phyloP scores from a whole-genome alignment of 192 early-diverging fungal species.

The Backusella tarrabulga region DNA sequence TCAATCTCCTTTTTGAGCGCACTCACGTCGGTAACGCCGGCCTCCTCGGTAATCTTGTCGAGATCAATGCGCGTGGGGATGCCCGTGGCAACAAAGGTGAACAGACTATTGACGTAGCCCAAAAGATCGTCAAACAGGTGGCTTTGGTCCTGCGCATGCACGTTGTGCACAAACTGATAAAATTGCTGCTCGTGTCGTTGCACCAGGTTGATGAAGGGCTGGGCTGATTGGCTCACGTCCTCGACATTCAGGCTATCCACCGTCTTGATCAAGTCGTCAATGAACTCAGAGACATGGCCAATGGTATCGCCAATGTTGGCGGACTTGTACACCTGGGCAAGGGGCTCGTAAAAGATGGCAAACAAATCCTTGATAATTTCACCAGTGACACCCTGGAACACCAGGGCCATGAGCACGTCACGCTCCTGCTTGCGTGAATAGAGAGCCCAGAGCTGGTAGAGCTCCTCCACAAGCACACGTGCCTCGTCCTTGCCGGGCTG shows the following conservation, averaged over 20 bases:
- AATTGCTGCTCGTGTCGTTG: conserved; percentile 48
- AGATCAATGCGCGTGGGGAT: conserved; percentile 30
- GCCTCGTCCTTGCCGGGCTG: conserved; percentile 15
- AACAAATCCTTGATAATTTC: conserved; percentile 55
- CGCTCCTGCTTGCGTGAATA: conserved; percentile 51
- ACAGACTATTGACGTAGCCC: conserved; percentile 41
- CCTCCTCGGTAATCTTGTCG: conserved; percentile 24
- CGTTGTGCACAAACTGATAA: conserved; percentile 54
- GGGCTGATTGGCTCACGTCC: conserved; percentile 33
- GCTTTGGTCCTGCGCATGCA: conserved; percentile 45
- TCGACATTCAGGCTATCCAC: conserved; percentile 44
- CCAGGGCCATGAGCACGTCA: conserved; percentile 44
- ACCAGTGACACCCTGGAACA: conserved; percentile 53
- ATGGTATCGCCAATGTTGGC: conserved; percentile 57
- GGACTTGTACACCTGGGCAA: conserved; percentile 54
- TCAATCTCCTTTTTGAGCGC: conserved; percentile 35
- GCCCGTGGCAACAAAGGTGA: conserved; percentile 42
- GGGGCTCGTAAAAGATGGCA: conserved; percentile 56
- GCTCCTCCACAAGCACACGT: conserved; percentile 25
- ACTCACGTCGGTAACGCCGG: conserved; percentile 24
- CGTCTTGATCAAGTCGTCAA: conserved; percentile 53
- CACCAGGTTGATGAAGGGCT: conserved; percentile 45
- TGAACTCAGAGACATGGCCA: conserved; percentile 45
- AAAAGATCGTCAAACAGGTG: conserved; percentile 49
- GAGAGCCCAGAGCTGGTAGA: conserved; percentile 46